phyloP scores from a whole-genome alignment of 164 flowering plant species.

The Vitis riparia region DNA sequence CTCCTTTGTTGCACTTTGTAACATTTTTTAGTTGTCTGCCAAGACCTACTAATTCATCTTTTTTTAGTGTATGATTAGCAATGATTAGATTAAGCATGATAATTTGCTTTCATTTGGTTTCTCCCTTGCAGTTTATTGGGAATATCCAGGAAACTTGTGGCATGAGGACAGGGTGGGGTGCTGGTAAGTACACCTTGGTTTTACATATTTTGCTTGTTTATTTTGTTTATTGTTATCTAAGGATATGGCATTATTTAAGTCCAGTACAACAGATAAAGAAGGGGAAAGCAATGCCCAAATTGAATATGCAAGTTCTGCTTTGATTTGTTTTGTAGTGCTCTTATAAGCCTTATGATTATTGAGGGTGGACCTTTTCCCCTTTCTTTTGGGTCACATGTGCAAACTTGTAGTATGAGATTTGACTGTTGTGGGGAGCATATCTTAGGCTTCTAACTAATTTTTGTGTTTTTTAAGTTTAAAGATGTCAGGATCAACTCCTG shows the following conservation, averaged over 20 bases:
- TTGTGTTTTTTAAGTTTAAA: too few species aligned
- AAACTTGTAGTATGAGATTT: too few species aligned
- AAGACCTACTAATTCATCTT: neutral
- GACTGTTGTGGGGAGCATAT: too few species aligned
- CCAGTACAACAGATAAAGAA: neutral
- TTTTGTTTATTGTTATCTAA: neutral
- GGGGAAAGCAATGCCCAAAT: neutral
- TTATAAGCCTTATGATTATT: too few species aligned
- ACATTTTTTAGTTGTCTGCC: too few species aligned
- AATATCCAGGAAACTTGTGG: constrained; percentile 88
- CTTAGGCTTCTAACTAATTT: too few species aligned
- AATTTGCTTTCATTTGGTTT: constrained; percentile 8
- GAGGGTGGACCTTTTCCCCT: too few species aligned
- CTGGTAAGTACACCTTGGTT: constrained; percentile 53
- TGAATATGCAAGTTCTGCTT: neutral
- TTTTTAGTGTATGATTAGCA: neutral
- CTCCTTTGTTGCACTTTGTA: too few species aligned
- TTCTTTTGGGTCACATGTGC: too few species aligned
- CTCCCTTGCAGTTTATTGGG: constrained; percentile 81
- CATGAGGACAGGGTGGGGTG: constrained; percentile 87
- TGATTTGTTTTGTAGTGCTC: too few species aligned
- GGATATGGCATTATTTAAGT: neutral
- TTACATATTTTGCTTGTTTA: neutral
- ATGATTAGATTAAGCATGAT: neutral
- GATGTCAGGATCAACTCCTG: too few species aligned